phyloP scores from a whole-genome alignment of 2,329 filamentous ascomycete genomes.

The Elsinoe batatas region DNA sequence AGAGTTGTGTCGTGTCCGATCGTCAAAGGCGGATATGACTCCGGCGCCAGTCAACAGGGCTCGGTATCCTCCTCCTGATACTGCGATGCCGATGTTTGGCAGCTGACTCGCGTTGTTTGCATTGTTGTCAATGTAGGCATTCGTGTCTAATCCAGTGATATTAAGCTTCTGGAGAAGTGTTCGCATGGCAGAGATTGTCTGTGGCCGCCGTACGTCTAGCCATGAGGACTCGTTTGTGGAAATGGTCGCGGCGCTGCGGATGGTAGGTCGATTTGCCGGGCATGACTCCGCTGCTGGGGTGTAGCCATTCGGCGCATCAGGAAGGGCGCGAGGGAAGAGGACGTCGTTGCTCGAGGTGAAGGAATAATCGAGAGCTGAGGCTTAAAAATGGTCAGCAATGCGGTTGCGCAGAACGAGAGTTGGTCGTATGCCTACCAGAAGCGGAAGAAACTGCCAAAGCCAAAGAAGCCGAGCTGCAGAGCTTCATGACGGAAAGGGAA shows the following conservation, averaged over 20 bases:
- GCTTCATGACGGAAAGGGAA: neutral
- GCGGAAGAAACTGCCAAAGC: slow-evolving; percentile 6
- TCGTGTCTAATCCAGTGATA: slow-evolving; percentile 71
- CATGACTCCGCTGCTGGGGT: slow-evolving; percentile 59
- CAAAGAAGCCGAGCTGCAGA: neutral
- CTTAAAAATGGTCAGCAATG: neutral
- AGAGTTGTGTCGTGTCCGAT: slow-evolving; percentile 50
- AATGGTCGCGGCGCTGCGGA: slow-evolving; percentile 54
- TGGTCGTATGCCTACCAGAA: slow-evolving; percentile 11
- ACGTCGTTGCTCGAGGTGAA: neutral
- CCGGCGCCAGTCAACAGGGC: slow-evolving; percentile 80
- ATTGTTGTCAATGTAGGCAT: slow-evolving; percentile 55
- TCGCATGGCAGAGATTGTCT: slow-evolving; percentile 65
- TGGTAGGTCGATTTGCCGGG: slow-evolving; percentile 56
- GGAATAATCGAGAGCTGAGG: slow-evolving; percentile 6
- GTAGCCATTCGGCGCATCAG: slow-evolving; percentile 58
- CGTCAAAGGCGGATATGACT: slow-evolving; percentile 68
- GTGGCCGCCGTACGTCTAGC: slow-evolving; percentile 60
- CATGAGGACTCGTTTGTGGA: slow-evolving; percentile 64
- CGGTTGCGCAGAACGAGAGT: neutral
- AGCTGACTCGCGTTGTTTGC: slow-evolving; percentile 46
- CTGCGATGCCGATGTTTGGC: slow-evolving; percentile 64
- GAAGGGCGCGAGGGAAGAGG: slow-evolving; percentile 27
- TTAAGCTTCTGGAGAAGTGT: slow-evolving; percentile 61
- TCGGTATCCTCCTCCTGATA: slow-evolving; percentile 77